These are phyloP conservation scores for Phytophthora palmivora DNA, from an alignment of 352 stramenopile species.

Conservation along the genomic window DNA sequence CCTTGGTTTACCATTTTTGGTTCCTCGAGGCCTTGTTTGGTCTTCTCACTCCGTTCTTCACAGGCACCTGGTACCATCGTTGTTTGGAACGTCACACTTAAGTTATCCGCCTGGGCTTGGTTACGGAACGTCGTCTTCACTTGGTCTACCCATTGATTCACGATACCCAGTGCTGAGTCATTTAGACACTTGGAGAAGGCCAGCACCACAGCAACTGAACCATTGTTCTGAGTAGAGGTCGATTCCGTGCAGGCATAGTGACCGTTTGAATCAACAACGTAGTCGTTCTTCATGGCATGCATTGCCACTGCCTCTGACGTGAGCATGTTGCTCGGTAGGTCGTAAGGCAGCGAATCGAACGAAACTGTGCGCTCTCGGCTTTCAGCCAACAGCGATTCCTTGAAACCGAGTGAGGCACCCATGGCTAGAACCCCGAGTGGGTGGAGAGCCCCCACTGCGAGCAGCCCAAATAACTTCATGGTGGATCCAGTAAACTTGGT, in stretches of 20 bases:
- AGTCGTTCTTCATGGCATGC: conserved; percentile 11
- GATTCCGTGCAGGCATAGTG: conserved; percentile 31
- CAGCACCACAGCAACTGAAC: conserved; percentile 49
- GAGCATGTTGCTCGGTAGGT: conserved; percentile 26
- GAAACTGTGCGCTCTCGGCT: conserved; percentile 26
- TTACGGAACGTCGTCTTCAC: conserved; percentile 22
- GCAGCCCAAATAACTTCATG: conserved; percentile 35
- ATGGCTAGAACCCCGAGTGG: conserved; percentile 17
- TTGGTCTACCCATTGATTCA: conserved; percentile 60
- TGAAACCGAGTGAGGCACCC: conserved; percentile 27
- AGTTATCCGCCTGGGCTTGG: not conserved
- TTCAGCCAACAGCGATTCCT: conserved; percentile 27
- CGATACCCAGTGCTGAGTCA: conserved; percentile 39
- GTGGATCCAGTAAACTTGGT: conserved; percentile 2
- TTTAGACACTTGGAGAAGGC: conserved; percentile 73
- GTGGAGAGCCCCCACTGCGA: conserved; percentile 14
- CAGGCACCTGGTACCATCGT: conserved; percentile 55
- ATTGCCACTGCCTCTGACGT: conserved; percentile 21
- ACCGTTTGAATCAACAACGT: conserved; percentile 2
- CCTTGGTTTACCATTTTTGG: conserved; percentile 25
- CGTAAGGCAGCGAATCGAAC: conserved; percentile 24
- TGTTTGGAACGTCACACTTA: conserved; percentile 40
- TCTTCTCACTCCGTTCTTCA: conserved; percentile 37
- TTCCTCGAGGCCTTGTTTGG: conserved; percentile 23
- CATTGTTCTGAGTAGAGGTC: conserved; percentile 9